Evolutionary conservation across 2,329 filamentous ascomycete genomes (phyloP).

Genomic region (Colletotrichum acutatum): DNA sequence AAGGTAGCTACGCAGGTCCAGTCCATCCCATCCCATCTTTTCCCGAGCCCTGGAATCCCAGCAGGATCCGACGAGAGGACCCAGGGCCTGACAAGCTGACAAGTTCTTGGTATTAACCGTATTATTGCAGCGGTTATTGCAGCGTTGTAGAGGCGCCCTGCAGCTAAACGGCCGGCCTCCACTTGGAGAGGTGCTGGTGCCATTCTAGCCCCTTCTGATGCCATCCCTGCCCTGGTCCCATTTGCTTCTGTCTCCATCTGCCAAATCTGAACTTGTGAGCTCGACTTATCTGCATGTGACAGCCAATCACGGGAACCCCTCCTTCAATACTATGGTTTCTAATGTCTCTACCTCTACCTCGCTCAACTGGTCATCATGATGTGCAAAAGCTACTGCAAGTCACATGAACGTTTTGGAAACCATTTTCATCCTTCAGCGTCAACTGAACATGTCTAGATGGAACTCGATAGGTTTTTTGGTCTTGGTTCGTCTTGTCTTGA

Average conservation of each 20-base stretch:
- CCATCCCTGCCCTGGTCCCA: constrained; percentile 23
- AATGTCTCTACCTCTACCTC: constrained; percentile 9
- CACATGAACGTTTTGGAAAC: constrained; percentile 6
- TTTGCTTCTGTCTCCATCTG: background rate
- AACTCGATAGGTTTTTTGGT: background rate
- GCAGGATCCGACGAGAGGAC: background rate
- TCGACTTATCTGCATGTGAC: constrained; percentile 30
- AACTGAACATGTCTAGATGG: background rate
- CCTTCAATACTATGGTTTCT: background rate
- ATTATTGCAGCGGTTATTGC: constrained; percentile 22
- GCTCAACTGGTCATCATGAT: background rate
- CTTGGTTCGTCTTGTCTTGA: background rate
- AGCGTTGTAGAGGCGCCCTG: constrained; percentile 27
- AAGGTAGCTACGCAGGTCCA: background rate
- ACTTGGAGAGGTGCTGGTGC: constrained; percentile 16
- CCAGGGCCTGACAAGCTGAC: background rate
- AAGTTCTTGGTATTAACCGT: background rate
- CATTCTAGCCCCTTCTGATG: constrained; percentile 14
- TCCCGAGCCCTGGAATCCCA: background rate
- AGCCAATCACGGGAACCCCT: constrained; percentile 17
- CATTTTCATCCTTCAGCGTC: background rate
- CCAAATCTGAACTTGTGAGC: background rate
- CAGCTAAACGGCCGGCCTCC: constrained; percentile 22
- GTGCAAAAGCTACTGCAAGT: background rate
- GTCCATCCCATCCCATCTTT: background rate